These are phyloP conservation scores for Pseudognaphalium luteoalbum DNA, from an alignment of 129 eudicot species.

Conservation along the genomic window DNA sequence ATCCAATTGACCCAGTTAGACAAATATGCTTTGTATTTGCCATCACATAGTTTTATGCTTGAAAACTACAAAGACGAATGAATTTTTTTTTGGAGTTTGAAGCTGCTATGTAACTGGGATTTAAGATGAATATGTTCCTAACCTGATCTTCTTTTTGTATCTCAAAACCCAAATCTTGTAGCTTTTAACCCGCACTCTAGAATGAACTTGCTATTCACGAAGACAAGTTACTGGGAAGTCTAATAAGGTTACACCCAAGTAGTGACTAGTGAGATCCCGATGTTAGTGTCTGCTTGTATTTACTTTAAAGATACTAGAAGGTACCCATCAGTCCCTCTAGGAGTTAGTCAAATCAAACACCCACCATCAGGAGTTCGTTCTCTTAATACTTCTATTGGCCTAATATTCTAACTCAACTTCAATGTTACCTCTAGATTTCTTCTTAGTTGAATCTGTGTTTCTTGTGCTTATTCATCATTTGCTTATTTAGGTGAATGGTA, in stretches of 20 bases:
- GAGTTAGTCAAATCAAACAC: background rate
- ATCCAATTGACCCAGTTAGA: no score
- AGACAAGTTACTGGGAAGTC: background rate
- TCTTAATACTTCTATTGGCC: no score
- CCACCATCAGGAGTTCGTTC: background rate
- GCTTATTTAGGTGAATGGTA: background rate
- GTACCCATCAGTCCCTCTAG: background rate
- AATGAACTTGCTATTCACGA: no score
- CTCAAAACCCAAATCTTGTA: no score
- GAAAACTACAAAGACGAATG: no score
- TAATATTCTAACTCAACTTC: background rate
- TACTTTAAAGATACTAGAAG: background rate
- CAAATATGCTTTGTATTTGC: no score
- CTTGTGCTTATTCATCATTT: background rate
- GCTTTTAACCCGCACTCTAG: no score
- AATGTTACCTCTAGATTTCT: background rate
- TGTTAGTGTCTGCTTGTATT: background rate
- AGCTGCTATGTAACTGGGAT: no score
- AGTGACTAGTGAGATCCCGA: background rate
- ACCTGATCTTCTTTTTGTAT: no score
- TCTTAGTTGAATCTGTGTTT: background rate
- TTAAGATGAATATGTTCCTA: no score
- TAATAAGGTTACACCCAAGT: background rate
- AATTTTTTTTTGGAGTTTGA: no score
- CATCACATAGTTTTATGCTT: no score